A percentile compares a stretch with the other conserved stretches of the same genome.
Conservation (phyloP, 192 early-diverging fungal species). For the Coemansia sp. region DNA sequence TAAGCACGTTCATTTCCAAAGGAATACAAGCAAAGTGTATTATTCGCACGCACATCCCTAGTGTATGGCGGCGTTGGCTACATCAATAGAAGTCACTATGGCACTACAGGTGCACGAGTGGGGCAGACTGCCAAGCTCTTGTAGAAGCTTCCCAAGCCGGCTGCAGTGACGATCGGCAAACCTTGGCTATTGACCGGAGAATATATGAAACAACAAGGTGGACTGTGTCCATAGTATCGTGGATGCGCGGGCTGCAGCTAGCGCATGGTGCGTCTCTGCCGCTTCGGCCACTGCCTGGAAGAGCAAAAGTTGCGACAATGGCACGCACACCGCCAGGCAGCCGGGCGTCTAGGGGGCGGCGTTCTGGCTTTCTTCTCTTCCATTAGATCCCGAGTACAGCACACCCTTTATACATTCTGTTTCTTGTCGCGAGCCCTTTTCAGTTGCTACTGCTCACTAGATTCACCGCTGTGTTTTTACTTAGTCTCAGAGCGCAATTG, state of each 20-base stretch:
- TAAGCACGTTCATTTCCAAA: neutral
- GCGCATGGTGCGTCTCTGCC: neutral
- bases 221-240: neutral
- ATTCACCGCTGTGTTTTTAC: neutral
- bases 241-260: neutral
- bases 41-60: neutral
- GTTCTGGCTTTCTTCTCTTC: neutral
- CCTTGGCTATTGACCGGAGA: neutral
- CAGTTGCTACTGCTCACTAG: conserved; percentile 1
- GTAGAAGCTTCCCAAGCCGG: neutral
- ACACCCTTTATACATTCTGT: neutral
- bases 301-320: conserved; percentile 1
- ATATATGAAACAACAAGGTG: neutral
- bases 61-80: neutral
- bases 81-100: neutral
- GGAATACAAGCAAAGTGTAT: neutral
- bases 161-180: neutral
- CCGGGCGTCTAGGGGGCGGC: neutral
- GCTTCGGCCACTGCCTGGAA: neutral
- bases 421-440: neutral
- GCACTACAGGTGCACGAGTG: neutral
- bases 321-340: neutral
- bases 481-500: neutral
- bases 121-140: neutral
- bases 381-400: neutral